phyloP scores from a whole-genome alignment of 2,329 filamentous ascomycete species.

The Apiospora hydei region DNA sequence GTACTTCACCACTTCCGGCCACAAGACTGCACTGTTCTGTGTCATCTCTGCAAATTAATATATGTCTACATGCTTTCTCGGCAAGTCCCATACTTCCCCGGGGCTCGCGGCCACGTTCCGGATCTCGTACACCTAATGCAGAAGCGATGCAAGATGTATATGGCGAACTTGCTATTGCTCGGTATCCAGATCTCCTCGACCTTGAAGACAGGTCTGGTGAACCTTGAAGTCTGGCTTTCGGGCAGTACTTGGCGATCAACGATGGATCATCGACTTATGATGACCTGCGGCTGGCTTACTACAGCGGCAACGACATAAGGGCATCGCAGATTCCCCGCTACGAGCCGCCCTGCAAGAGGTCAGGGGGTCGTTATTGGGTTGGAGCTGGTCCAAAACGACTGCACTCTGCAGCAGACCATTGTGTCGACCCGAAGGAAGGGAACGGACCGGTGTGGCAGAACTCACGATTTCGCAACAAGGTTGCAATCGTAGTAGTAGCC shows the following conservation, averaged over 20 bases:
- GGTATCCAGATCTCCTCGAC: background rate
- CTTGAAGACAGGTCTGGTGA: background rate
- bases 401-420: background rate
- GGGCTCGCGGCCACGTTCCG: background rate
- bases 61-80: background rate
- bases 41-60: background rate
- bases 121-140: background rate
- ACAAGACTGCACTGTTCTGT: background rate
- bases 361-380: background rate
- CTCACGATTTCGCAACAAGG: background rate
- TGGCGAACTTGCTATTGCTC: background rate
- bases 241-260: background rate
- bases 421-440: background rate
- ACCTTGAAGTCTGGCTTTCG: background rate
- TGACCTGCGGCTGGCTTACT: background rate
- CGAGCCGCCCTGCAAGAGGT: background rate
- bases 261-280: background rate
- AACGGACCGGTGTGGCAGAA: conserved; percentile 1
- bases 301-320: background rate
- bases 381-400: background rate
- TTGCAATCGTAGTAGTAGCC: background rate
- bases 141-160: background rate
- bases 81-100: background rate
- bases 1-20: background rate
- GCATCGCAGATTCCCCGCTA: background rate